Conservation (phyloP, 805 yeast genomes). For the Wickerhamiella brachini region DNA sequence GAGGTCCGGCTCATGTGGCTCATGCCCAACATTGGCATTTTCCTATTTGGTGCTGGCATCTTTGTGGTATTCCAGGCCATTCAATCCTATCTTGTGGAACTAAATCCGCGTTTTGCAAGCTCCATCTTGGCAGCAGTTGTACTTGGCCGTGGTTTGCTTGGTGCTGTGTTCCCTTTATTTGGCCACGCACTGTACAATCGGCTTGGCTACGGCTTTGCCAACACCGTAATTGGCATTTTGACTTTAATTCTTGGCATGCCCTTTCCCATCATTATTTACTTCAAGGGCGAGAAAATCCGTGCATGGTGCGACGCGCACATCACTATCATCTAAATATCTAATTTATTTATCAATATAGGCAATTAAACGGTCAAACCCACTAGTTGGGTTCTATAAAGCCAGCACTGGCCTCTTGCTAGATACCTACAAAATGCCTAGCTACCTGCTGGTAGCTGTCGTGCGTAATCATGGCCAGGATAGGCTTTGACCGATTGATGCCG, state of each 20-base stretch:
- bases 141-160: conserved; percentile 50
- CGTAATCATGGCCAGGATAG: background rate
- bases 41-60: conserved; percentile 43
- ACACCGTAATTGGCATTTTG: conserved; percentile 45
- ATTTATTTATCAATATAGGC: too few species aligned
- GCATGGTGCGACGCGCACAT: conserved; percentile 37
- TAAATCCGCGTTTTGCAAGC: conserved; percentile 55
- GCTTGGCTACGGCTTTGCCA: conserved; percentile 61
- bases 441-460: background rate
- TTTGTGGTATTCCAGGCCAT: conserved; percentile 56
- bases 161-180: conserved; percentile 56
- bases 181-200: conserved; percentile 41
- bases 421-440: too few species aligned
- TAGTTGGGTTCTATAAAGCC: too few species aligned
- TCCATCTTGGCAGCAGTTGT: conserved; percentile 59
- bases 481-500: background rate
- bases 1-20: conserved; percentile 43
- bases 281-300: conserved; percentile 44
- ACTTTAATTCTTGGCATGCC: conserved; percentile 51
- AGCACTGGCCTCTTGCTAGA: too few species aligned
- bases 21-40: conserved; percentile 49
- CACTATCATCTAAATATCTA: background rate
- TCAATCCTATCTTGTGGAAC: conserved; percentile 55
- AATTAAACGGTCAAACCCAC: too few species aligned
- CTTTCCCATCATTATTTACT: conserved; percentile 41